Percentiles rank a stretch among this genome's conserved stretches.
Conservation (phyloP, 2,329 filamentous ascomycete genomes). For the Lojkania enalia region DNA sequence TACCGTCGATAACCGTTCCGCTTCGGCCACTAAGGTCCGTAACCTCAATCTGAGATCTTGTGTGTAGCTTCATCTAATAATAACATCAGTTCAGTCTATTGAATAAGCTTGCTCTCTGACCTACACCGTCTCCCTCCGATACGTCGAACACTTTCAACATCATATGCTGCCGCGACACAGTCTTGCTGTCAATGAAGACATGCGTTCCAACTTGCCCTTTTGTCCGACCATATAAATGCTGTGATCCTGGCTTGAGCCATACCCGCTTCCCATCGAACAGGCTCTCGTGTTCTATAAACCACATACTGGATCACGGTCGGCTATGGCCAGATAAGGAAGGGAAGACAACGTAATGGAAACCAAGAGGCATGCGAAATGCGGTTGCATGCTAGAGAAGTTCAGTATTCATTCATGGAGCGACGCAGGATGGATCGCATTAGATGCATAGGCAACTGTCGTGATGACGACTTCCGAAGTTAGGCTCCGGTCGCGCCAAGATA, state of each 20-base stretch:
- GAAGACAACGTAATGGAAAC: neutral
- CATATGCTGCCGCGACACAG: slow-evolving; percentile 87
- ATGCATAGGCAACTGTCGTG: neutral
- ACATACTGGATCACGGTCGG: slow-evolving; percentile 44
- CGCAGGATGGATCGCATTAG: no score
- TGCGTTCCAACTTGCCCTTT: slow-evolving; percentile 48
- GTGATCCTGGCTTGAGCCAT: slow-evolving; percentile 85
- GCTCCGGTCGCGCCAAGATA: neutral
- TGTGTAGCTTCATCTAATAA: slow-evolving; percentile 61
- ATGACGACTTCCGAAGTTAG: neutral
- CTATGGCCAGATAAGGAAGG: neutral
- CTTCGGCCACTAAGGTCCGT: slow-evolving; percentile 79
- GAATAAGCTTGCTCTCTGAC: slow-evolving; percentile 26
- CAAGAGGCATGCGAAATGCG: neutral
- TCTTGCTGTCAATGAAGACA: slow-evolving; percentile 72
- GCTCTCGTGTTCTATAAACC: slow-evolving; percentile 59
- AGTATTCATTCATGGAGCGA: no score
- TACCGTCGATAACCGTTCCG: slow-evolving; percentile 77
- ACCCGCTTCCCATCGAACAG: slow-evolving; percentile 65
- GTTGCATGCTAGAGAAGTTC: neutral
- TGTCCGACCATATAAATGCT: slow-evolving; percentile 83
- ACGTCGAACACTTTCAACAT: slow-evolving; percentile 72
- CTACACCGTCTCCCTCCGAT: slow-evolving; percentile 67
- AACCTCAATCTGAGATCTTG: slow-evolving; percentile 70
- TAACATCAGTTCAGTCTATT: neutral